phyloP scores from a whole-genome alignment of 2,329 filamentous ascomycete genomes.

The Aspergillus amoenus region DNA sequence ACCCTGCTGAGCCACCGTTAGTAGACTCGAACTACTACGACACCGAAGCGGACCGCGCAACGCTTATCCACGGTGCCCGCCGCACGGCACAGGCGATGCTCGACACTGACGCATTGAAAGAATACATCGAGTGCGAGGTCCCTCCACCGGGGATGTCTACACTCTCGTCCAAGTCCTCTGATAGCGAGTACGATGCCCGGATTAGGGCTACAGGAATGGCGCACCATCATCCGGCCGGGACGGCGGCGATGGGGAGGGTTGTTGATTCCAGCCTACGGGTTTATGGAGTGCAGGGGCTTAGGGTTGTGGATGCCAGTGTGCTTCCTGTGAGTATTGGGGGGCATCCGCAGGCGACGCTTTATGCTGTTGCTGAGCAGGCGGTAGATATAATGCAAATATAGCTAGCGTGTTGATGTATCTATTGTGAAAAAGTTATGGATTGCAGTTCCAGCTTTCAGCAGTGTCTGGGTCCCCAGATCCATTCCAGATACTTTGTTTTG shows the following conservation, averaged over 20 bases:
- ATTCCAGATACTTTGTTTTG: too few relatives aligned
- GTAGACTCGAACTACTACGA: slow-evolving; percentile 8
- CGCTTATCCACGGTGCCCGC: not conserved
- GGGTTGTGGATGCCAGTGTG: slow-evolving; percentile 3
- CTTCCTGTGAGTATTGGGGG: slow-evolving; percentile 6
- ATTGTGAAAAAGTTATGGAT: too few relatives aligned
- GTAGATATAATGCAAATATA: not conserved
- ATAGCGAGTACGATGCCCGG: not conserved
- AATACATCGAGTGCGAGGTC: not conserved
- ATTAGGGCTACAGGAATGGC: not conserved
- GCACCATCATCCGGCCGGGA: not conserved
- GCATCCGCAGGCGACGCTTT: slow-evolving; percentile 1
- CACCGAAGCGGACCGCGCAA: slow-evolving; percentile 1
- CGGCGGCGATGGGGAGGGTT: not conserved
- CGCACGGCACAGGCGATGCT: not conserved
- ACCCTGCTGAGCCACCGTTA: not conserved
- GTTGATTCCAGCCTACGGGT: not conserved
- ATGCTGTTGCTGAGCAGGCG: slow-evolving; percentile 9
- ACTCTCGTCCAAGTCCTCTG: not conserved
- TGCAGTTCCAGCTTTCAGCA: too few relatives aligned
- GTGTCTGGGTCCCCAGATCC: too few relatives aligned
- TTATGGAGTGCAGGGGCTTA: not conserved
- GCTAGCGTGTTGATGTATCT: too few relatives aligned
- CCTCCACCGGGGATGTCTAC: not conserved
- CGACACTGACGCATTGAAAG: not conserved